These are phyloP conservation scores for Asclepias syriaca DNA, from an alignment of 257 asterid species.

Conservation along the genomic window DNA sequence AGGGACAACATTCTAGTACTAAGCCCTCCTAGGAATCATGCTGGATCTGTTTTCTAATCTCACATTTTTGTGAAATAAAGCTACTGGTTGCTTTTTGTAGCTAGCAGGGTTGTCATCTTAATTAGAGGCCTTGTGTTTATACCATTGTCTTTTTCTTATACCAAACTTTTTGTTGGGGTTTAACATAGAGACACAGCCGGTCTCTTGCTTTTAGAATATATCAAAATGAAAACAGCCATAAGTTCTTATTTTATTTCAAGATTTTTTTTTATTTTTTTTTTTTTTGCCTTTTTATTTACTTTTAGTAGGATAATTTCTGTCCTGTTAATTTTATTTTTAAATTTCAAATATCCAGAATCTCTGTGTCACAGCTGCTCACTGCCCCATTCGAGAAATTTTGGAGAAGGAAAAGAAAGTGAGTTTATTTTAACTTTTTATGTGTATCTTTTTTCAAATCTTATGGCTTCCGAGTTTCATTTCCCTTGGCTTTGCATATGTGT, in stretches of 20 bases:
- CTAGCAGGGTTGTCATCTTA: neutral
- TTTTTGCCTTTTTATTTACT: neutral
- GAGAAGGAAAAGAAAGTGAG: conserved; percentile 82
- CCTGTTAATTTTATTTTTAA: neutral
- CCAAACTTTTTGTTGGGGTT: too few relatives aligned
- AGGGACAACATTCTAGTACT: neutral
- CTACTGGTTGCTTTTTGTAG: neutral
- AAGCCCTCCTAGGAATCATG: neutral
- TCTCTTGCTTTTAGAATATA: neutral
- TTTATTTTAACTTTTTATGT: neutral
- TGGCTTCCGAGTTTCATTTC: neutral
- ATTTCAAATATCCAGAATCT: conserved; percentile 52
- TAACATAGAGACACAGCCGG: too few relatives aligned
- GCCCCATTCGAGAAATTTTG: conserved; percentile 79
- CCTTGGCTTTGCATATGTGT: neutral
- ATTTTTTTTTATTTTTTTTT: neutral
- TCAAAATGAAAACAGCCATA: neutral
- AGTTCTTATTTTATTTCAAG: neutral
- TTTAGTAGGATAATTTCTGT: neutral
- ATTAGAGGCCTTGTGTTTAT: too few relatives aligned
- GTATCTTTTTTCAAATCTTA: neutral
- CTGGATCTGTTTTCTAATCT: neutral
- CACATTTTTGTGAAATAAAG: neutral
- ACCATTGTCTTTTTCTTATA: too few relatives aligned
- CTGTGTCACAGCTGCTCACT: conserved; percentile 76